A percentile compares a stretch with the other conserved stretches of the same genome.
Conservation (phyloP, 2,329 filamentous ascomycete species). For the Colletotrichum spaethianum region DNA sequence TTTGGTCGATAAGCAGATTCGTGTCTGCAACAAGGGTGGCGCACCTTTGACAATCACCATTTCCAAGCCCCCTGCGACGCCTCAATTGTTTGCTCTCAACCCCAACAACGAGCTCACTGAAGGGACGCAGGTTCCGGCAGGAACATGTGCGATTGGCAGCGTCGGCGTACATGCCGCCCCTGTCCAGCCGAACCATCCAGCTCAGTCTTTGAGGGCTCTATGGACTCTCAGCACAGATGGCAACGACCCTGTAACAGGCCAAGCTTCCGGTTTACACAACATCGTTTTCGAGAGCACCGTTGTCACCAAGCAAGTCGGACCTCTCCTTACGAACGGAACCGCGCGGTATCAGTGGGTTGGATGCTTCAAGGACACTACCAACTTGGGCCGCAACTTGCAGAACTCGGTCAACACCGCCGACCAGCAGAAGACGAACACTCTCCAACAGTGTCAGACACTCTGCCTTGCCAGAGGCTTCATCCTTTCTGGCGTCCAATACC, state of each 20-base stretch:
- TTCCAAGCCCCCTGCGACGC: constrained; percentile 52
- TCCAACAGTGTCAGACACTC: constrained; percentile 51
- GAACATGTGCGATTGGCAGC: constrained; percentile 48
- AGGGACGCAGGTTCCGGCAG: constrained; percentile 50
- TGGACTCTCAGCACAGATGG: constrained; percentile 61
- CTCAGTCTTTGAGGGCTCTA: constrained; percentile 47
- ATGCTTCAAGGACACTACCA: constrained; percentile 54
- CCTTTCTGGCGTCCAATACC: constrained; percentile 53
- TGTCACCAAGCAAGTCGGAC: constrained; percentile 52
- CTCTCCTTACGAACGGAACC: constrained; percentile 49
- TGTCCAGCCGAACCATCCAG: constrained; percentile 48
- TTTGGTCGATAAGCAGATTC: constrained; percentile 48
- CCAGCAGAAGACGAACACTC: constrained; percentile 48
- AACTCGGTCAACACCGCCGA: constrained; percentile 47
- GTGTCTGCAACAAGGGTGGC: constrained; percentile 55
- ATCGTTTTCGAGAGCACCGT: constrained; percentile 52
- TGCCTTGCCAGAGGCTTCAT: constrained; percentile 49
- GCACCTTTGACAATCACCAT: constrained; percentile 54
- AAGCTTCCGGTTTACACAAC: constrained; percentile 54
- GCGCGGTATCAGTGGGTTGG: constrained; percentile 53
- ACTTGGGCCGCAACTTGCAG: constrained; percentile 50
- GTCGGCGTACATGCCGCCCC: constrained; percentile 50
- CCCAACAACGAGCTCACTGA: constrained; percentile 51
- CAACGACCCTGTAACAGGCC: constrained; percentile 44
- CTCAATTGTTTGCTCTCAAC: constrained; percentile 52